Conservation (phyloP, 2,329 filamentous ascomycete genomes). For the Macroventuria anomochaeta region DNA sequence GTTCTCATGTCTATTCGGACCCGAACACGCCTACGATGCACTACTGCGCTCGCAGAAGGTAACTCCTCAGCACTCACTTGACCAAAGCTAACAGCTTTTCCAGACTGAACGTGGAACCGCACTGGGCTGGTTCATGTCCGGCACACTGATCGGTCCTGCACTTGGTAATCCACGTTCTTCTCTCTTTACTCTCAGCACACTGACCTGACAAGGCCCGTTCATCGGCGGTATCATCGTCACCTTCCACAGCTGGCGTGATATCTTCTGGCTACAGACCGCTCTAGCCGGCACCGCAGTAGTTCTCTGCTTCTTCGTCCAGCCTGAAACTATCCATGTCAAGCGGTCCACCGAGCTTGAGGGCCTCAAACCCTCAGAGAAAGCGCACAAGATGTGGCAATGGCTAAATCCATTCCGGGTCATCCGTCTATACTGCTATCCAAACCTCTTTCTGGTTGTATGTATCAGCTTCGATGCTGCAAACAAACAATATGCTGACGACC, state of each 20-base stretch:
- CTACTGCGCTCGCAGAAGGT: slow-evolving; percentile 15
- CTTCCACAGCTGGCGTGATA: slow-evolving; percentile 73
- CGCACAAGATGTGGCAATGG: slow-evolving; percentile 64
- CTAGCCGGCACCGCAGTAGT: slow-evolving; percentile 66
- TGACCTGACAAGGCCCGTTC: slow-evolving; percentile 66
- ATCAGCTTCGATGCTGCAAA: not conserved
- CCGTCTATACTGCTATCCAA: slow-evolving; percentile 70
- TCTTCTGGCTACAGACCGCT: slow-evolving; percentile 79
- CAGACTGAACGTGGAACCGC: slow-evolving; percentile 73
- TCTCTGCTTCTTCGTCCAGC: slow-evolving; percentile 70
- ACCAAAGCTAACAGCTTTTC: slow-evolving; percentile 51
- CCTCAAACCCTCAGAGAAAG: slow-evolving; percentile 58
- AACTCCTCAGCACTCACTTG: slow-evolving; percentile 4
- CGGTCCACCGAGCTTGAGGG: slow-evolving; percentile 67
- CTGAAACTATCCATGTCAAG: slow-evolving; percentile 74
- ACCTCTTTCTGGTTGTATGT: slow-evolving; percentile 61
- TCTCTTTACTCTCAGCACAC: not conserved
- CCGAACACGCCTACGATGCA: not conserved
- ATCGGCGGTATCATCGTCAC: slow-evolving; percentile 80
- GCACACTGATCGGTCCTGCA: slow-evolving; percentile 71
- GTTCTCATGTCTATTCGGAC: not conserved
- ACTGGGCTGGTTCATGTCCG: slow-evolving; percentile 74
- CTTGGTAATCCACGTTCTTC: slow-evolving; percentile 26
- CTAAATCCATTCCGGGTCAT: slow-evolving; percentile 71
- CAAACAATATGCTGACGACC: not conserved